Evolutionary conservation across 352 stramenopile genomes (phyloP), one percentile per base, ranked within the genome.

Genomic region (Phytopythium kandeliae): DNA sequence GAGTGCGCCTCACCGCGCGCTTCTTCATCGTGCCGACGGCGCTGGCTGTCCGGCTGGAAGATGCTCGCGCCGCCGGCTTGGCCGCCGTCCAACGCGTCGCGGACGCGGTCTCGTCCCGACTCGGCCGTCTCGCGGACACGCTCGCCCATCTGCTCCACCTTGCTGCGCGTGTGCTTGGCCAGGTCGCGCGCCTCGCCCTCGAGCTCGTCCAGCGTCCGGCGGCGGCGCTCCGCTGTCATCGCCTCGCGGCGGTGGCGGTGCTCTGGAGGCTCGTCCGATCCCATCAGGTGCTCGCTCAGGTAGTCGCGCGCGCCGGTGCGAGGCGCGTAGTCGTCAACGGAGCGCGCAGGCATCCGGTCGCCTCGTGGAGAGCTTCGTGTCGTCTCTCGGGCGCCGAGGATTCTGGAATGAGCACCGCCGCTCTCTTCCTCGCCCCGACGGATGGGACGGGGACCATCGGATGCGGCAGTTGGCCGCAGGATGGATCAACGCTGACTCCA

Each of bases 61-160:
- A n/a, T n/a, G n/a, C n/a, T n/a, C n/a, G n/a, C n/a, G n/a, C 33
- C 19, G n/a, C 38, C 19, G n/a, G 9, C n/a, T 6, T 16, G 42
- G 21, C n/a, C 17, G 17, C 28, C 30, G 44, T 19, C 26, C 11
- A 50, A 38, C 26, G 44, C 22, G 8, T 50, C 60, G 12, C 34
- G 41, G 0, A 50, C 54, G 0, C 42, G 54, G 19, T 47, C 52
- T 2, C 38, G 36, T 0, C 34, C 40, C 9, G 17, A 33, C 2
- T 45, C 33, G 0, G 67, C 69, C 0, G 63, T 64, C 6, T 74
- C 65, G 2, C 65, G 60, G 25, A 72, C 65, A 43, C 67, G 53
- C 0, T 81, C 71, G 10, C 69, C 74, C 46, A 72, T 66, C 15
- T 72, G 56, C 12, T 72, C 63, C 57, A 76, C 71, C 52, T 82